Conservation (phyloP, 2,329 filamentous ascomycete species). For the Leptographium galeiforme region DNA sequence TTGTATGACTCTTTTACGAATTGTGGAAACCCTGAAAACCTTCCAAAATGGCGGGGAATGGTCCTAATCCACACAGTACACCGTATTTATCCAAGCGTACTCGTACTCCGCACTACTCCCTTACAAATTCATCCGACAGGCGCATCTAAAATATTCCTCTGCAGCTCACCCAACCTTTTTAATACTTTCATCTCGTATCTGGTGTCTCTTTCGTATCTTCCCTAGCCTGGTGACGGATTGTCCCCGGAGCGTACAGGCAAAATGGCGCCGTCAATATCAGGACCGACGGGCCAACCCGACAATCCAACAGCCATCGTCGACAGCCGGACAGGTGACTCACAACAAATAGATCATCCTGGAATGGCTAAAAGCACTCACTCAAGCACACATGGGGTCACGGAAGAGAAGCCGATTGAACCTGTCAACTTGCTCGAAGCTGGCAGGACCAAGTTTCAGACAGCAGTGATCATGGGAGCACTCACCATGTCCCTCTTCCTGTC, state of each 20-base stretch:
- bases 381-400: background rate
- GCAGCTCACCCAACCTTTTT: too few species aligned
- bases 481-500: constrained; percentile 30
- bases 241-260: background rate
- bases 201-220: background rate
- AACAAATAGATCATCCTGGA: background rate
- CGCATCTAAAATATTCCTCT: too few species aligned
- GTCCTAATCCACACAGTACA: too few species aligned
- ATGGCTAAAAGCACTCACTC: background rate
- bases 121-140: too few species aligned
- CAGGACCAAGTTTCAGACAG: background rate
- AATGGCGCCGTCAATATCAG: background rate
- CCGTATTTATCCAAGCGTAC: too few species aligned
- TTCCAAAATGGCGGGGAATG: too few species aligned
- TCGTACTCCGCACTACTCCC: too few species aligned
- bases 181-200: background rate
- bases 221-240: background rate
- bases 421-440: background rate
- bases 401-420: background rate
- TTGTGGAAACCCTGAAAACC: too few species aligned
- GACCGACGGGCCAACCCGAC: background rate
- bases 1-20: too few species aligned
- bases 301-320: background rate
- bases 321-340: background rate
- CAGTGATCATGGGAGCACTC: background rate